Conservation (phyloP, 208 protist genomes). For the Leishmania aethiopica region DNA sequence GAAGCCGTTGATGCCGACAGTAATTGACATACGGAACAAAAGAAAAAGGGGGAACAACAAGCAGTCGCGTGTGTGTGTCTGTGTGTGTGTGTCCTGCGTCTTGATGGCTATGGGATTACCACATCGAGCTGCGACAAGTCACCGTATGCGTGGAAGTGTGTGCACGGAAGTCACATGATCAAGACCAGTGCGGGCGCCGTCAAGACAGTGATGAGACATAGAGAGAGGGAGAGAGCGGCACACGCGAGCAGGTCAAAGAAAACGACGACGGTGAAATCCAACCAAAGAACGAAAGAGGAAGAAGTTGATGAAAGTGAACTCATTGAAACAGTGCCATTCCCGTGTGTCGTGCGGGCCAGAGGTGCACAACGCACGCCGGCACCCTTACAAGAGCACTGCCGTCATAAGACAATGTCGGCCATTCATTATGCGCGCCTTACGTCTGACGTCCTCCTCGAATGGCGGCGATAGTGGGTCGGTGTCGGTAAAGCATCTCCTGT, state of each 20-base stretch:
- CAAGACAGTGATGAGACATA: neutral
- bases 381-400: neutral
- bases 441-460: neutral
- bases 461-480: neutral
- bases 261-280: neutral
- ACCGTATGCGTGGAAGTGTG: neutral
- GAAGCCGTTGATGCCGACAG: conserved; percentile 96
- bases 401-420: neutral
- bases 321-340: neutral
- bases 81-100: neutral
- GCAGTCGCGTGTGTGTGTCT: neutral
- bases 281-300: neutral
- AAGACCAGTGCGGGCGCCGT: neutral
- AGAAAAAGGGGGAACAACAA: neutral
- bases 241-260: neutral
- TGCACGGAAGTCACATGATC: neutral
- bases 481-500: neutral
- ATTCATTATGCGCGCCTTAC: neutral
- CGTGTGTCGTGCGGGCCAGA: neutral
- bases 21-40: conserved; percentile 10
- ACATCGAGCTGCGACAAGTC: neutral
- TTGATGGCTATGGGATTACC: neutral
- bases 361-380: neutral
- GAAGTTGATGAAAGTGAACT: neutral
- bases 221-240: neutral